Base-by-base conservation (phyloP, 352 stramenopile genomes). In the Phytophthora capsici region DNA sequence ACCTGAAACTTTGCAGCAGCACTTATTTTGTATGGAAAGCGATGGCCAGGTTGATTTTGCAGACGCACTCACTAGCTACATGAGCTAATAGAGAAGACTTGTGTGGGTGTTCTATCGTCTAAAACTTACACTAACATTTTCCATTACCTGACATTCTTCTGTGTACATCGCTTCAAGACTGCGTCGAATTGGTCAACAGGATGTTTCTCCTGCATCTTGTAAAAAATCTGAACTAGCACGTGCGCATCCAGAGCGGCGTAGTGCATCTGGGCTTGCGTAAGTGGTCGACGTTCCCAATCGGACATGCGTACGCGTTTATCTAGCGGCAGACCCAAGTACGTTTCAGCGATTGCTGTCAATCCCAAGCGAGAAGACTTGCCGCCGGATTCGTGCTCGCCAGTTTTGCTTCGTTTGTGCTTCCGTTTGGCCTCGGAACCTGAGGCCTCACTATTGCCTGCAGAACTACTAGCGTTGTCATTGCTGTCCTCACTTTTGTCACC, bases 241-340 rank as follows among this genome's bases (percentile, higher is more conserved):
- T 83, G 67, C 23, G 86, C 84, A 57, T 94, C 86, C 26, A 94
- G 57, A 22, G 86, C 86, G 2, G 86, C 86, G 23, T 94, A 94
- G 19, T 86, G 66, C 17, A 92, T 60, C 53, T 93, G 86, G 6
- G 80, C 79, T 25, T 63, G 79, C 8, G 80, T 86, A 2, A 94
- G 77, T 22, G 86, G 86, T 1, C 86, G 80, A 6, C 72, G 80
- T 57, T 92, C 74, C 84, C 84, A 94, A 71, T 94, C 71, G 3
- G 86, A 92, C 74, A 94, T 90, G 25, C 84, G 80, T 8, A 57
- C 61, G 19, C 84, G 75, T 36, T 94, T 94, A 60, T 93, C 86
- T 1, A 94, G 67, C 13, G 84, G 80, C 14, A 88, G 81, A 6
- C 76, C 72, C 46, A 94, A 52, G 55, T 90, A 94, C 2, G 48